phyloP scores from a whole-genome alignment of 345 rosid species.

The Garcia nutans region DNA sequence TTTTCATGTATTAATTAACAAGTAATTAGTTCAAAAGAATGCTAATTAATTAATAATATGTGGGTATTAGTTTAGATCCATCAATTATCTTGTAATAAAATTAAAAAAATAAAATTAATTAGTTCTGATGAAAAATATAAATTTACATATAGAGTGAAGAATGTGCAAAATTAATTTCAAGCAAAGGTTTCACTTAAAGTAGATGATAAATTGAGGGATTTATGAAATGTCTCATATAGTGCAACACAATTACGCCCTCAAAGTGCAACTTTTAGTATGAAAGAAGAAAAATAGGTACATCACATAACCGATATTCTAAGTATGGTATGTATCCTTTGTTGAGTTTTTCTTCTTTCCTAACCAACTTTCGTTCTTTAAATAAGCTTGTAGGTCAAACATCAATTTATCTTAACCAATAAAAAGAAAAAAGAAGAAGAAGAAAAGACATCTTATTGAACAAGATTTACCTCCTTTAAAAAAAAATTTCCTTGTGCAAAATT shows the following conservation, averaged over 20 bases:
- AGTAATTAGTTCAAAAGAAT: not conserved
- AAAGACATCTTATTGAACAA: constrained; percentile 13
- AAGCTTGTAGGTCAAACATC: constrained; percentile 15
- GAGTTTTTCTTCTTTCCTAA: not conserved
- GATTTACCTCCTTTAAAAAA: not conserved
- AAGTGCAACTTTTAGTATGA: constrained; percentile 7
- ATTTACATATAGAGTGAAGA: too few species aligned
- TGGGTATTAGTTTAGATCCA: too few species aligned
- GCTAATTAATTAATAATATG: too few species aligned
- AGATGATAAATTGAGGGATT: not conserved
- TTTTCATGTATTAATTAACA: too few species aligned
- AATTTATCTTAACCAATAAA: constrained; percentile 5
- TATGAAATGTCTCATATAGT: not conserved
- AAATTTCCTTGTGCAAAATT: too few species aligned
- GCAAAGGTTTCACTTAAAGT: not conserved
- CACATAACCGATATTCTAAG: not conserved
- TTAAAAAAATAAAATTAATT: too few species aligned
- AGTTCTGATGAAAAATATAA: too few species aligned
- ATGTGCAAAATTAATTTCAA: not conserved
- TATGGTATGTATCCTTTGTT: not conserved
- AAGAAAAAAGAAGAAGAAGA: not conserved
- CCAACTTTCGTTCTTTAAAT: constrained; percentile 5
- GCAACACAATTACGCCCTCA: not conserved
- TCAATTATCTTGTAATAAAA: too few species aligned
- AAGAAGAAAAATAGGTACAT: constrained; percentile 7